Evolutionary conservation across 1,284 basidiomycete species (phyloP).

Genomic region (Cutaneotrichosporon arboriforme): DNA sequence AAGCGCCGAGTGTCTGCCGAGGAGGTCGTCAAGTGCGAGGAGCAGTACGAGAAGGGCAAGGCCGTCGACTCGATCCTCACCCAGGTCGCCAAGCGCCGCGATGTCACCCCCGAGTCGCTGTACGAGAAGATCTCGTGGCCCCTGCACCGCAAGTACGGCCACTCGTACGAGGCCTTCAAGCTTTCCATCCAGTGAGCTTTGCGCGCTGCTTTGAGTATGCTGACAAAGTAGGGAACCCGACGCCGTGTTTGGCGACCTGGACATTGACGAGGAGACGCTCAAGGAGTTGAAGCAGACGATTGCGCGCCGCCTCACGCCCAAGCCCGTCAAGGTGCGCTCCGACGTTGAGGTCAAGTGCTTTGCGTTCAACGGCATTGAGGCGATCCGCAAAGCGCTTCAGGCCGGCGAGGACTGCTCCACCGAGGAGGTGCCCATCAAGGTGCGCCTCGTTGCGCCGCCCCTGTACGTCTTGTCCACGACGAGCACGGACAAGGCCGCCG

Average conservation of each 20-base stretch:
- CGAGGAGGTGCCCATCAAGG: slow-evolving; percentile 91
- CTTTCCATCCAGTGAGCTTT: slow-evolving; percentile 62
- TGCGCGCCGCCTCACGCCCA: slow-evolving; percentile 89
- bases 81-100: slow-evolving; percentile 84
- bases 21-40: slow-evolving; percentile 97
- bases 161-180: slow-evolving; percentile 98
- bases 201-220: no score
- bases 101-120: slow-evolving; percentile 54
- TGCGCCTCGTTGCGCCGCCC: slow-evolving; percentile 92
- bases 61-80: slow-evolving; percentile 88
- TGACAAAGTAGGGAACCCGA: slow-evolving; percentile 65
- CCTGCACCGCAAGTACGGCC: slow-evolving; percentile 83
- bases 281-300: slow-evolving; percentile 76
- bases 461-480: slow-evolving; percentile 94
- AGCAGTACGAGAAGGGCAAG: slow-evolving; percentile 96
- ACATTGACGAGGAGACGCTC: slow-evolving; percentile 56
- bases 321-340: slow-evolving; percentile 97
- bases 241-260: slow-evolving; percentile 70
- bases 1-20: slow-evolving; percentile 99
- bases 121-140: slow-evolving; percentile 95
- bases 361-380: slow-evolving; percentile 93
- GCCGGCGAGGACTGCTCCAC: slow-evolving; percentile 83
- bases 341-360: slow-evolving; percentile 98
- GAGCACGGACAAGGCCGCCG: slow-evolving; percentile 92
- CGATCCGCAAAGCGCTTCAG: slow-evolving; percentile 85